Evolutionary conservation across 1,139 yeast genomes (phyloP).

Genomic region (Zygosaccharomyces sapae): DNA sequence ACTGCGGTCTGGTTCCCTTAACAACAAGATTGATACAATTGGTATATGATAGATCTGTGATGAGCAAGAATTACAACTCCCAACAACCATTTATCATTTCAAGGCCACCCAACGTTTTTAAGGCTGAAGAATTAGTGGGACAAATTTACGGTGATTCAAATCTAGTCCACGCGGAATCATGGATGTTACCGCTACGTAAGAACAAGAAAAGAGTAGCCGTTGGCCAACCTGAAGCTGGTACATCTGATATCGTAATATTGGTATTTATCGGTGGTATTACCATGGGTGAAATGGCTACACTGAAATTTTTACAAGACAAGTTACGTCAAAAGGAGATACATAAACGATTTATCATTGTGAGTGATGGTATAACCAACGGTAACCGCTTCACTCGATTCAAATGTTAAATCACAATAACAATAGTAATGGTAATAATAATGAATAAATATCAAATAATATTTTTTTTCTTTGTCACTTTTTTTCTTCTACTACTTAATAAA

Average conservation of each 20-base stretch:
- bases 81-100: conserved; percentile 35
- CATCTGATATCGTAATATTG: conserved; percentile 25
- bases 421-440: neutral
- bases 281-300: conserved; percentile 34
- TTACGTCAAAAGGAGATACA: conserved; percentile 24
- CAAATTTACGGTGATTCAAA: conserved; percentile 24
- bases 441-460: neutral
- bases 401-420: neutral
- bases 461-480: conserved; percentile 2
- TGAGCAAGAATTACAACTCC: conserved; percentile 26
- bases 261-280: conserved; percentile 36
- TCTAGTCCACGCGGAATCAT: conserved; percentile 18
- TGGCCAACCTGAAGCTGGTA: conserved; percentile 6
- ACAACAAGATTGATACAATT: conserved; percentile 31
- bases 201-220: conserved; percentile 15
- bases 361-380: conserved; percentile 27
- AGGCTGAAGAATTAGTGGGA: conserved; percentile 25
- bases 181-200: conserved; percentile 26
- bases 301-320: conserved; percentile 24
- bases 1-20: conserved; percentile 37
- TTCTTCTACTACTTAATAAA: conserved; percentile 8
- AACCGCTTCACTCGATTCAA: conserved; percentile 9
- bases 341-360: conserved; percentile 30
- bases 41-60: conserved; percentile 29
- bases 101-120: conserved; percentile 23